Evolutionary conservation across 805 yeast genomes (phyloP).

Genomic region (Metschnikowia arizonensis): DNA sequence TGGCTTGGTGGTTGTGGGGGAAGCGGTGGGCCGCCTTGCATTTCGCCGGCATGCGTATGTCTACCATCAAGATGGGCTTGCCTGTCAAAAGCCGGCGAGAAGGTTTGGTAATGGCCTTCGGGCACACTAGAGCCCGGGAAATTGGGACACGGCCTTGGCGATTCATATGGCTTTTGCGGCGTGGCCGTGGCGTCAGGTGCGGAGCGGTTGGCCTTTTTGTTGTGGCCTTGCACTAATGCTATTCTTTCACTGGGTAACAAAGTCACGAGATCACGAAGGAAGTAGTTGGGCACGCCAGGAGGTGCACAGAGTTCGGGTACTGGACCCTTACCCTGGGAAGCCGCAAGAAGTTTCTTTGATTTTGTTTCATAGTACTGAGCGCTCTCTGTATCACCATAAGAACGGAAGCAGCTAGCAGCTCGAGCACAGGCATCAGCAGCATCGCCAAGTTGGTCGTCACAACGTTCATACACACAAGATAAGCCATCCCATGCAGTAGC

Average conservation of each 20-base stretch:
- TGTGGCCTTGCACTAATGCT: conserved; percentile 31
- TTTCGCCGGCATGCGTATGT: conserved; percentile 3
- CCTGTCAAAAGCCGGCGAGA: conserved; percentile 3
- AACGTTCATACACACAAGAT: conserved; percentile 57
- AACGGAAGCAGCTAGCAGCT: conserved; percentile 47
- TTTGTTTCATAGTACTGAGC: conserved; percentile 43
- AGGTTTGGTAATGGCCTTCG: conserved; percentile 4
- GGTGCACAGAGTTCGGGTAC: conserved; percentile 44
- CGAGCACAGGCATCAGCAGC: conserved; percentile 57
- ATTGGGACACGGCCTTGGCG: conserved; percentile 13
- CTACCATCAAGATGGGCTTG: conserved; percentile 4
- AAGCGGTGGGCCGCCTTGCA: conserved; percentile 5
- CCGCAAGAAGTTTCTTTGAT: conserved; percentile 40
- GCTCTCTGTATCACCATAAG: conserved; percentile 42
- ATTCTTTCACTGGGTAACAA: conserved; percentile 40
- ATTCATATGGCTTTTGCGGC: conserved; percentile 5
- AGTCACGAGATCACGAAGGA: conserved; percentile 42
- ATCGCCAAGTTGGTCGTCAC: conserved; percentile 56
- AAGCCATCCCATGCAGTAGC: conserved; percentile 67
- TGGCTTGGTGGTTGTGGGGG: conserved; percentile 11
- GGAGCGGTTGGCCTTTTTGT: conserved; percentile 6
- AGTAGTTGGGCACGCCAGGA: conserved; percentile 44
- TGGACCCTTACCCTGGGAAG: conserved; percentile 41
- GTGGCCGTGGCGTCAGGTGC: conserved; percentile 8
- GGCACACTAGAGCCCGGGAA: conserved; percentile 3